Evolutionary conservation across 1,284 basidiomycete genomes (phyloP), one percentile per base, ranked within the genome.

Genomic region (Amylostereum chailletii): DNA sequence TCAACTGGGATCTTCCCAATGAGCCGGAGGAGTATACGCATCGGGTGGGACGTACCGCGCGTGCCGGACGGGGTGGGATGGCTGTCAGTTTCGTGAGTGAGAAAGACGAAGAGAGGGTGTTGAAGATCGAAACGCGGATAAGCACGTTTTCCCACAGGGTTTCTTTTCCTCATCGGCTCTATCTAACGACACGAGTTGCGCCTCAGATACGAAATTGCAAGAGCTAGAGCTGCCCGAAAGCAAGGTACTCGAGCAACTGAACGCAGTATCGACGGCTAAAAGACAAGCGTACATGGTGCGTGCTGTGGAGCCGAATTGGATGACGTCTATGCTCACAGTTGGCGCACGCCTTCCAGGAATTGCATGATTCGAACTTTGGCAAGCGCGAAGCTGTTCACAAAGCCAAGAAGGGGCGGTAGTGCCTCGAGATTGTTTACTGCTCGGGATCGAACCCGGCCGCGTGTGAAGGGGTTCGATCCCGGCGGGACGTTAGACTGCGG

Each of bases 61-160:
- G 96, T 61, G 90, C 88, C n/a, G 94, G 94, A 4, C 79, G 83
- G 59, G 84, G 82, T 3, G 96, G 96, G 62, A 75, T 93, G 50
- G 92, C 93, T 0, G 77, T 99, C 42, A 97, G 92, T 58, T 90
- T 99, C 62, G 90, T 99, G 48, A 96, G 94, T 2, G 95, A 99
- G 68, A 72, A 81, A 42, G 95, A 99, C 61, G 90, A 96, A 58
- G 84, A 93, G 55, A 74, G 88, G 44, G 78, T 99, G 36, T 64
- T 91, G 57, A 76, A 69, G 51, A 90, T 99, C 55, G 96, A 99
- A 67, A 77, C 80, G 42, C 83, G 90, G 37, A 94, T 97, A 54
- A 80, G 90, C 86, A 65, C 65, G 80, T 75, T 6, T 9, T 42
- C 33, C n/a, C 3, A 27, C 29, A 11, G 11, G 37, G 48, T 30